Evolutionary conservation across 306 rosid genomes (phyloP), one percentile per base, ranked within the genome.

Genomic region (Gleditsia sinensis): DNA sequence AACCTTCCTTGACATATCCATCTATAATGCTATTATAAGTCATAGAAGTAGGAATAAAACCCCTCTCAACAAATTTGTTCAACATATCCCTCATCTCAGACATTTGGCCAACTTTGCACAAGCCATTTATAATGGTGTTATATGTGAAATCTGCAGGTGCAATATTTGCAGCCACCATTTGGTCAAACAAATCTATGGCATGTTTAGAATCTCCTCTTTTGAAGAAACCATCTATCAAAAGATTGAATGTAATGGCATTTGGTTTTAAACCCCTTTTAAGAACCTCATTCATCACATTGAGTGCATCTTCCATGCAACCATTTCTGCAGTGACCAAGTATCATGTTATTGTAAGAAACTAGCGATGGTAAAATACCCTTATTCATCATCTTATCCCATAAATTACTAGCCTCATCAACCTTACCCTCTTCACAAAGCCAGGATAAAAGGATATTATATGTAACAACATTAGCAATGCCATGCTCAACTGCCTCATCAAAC

Each of bases 61-160:
- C 95, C 74, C 50, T 71, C 63, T 77, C 74, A 51, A 83, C 58
- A 75, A 85, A 87, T 64, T 70, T 74, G 25, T 81, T 66, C 78
- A 93, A 57, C 83, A 48, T 76, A 49, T 83, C 85, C 58, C 69
- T 75, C 58, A 85, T 70, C 72, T 85, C 90, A 33, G 86, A 72
- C 54, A 86, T 71, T 23, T 71, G 89, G 50, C 96, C 91, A 81
- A 53, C 85, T 84, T 84, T 92, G 85, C 98, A 84, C 88, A 92
- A 76, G 74, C 95, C 96, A 74, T 75, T 82, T 73, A 93, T 80
- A 58, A 86, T 51, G 33, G 78, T 78, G 80, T 80, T 82, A 46
- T 36, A 75, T 61, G 88, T 86, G 84, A 62, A 43, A 43, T 74
- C 88, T 9, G 87, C 51, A n/a, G 91, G 95, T 20, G 59, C 70